Percentiles rank a stretch among this genome's conserved stretches.
These are phyloP conservation scores for Coriolopsis trogii DNA, from an alignment of 1,284 basidiomycete genomes.

Conservation along the genomic window DNA sequence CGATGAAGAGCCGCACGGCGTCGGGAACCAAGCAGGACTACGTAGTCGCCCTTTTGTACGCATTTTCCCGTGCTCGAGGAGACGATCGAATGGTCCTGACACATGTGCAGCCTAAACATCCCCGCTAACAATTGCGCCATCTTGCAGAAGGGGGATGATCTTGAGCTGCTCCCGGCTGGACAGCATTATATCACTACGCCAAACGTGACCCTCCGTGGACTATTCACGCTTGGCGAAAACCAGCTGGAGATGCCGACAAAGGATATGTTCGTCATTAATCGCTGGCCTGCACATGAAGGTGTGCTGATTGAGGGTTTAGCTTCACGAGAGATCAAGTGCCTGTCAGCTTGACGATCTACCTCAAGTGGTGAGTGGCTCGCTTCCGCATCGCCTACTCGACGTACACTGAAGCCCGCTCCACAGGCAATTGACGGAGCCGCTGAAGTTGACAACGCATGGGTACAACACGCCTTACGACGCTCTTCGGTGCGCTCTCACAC, in stretches of 20 bases:
- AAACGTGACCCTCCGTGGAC: slow-evolving; percentile 73
- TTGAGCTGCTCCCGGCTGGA: slow-evolving; percentile 74
- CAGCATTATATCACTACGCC: slow-evolving; percentile 83
- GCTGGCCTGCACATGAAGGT: neutral
- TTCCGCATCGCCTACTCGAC: neutral
- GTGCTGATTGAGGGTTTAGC: slow-evolving; percentile 37
- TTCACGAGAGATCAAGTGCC: slow-evolving; percentile 85
- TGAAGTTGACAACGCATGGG: slow-evolving; percentile 78
- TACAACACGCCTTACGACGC: slow-evolving; percentile 84
- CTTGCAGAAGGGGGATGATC: slow-evolving; percentile 76
- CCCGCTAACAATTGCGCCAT: slow-evolving; percentile 85
- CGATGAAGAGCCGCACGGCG: slow-evolving; percentile 63
- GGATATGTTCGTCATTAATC: slow-evolving; percentile 59
- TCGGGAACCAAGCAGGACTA: slow-evolving; percentile 54
- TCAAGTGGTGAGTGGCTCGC: slow-evolving; percentile 60
- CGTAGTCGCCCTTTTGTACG: slow-evolving; percentile 76
- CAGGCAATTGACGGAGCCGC: slow-evolving; percentile 71
- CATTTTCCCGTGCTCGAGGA: slow-evolving; percentile 4
- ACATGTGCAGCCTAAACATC: slow-evolving; percentile 68
- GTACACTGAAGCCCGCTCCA: neutral
- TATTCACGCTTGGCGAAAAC: slow-evolving; percentile 79
- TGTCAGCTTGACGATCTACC: slow-evolving; percentile 78
- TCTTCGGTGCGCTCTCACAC: slow-evolving; percentile 40
- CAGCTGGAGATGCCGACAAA: slow-evolving; percentile 85
- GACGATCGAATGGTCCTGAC: neutral